Evolutionary conservation across 2,329 filamentous ascomycete species (phyloP).

Genomic region (Arthrinium puccinioides): DNA sequence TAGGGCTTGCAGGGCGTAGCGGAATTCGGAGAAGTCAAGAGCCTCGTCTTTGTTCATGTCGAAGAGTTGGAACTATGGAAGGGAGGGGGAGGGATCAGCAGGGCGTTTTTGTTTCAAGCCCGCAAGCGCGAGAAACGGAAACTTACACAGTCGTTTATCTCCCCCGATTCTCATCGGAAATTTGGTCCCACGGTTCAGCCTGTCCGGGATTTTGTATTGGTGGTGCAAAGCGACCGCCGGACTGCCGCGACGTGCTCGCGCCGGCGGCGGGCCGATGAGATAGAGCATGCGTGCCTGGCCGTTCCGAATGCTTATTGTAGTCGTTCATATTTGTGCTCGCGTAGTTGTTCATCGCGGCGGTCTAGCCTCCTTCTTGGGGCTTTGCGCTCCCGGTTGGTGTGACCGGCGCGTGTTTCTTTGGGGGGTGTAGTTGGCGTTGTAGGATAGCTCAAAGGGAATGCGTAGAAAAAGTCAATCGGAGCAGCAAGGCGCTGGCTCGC

Average conservation of each 20-base stretch:
- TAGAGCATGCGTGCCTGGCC: conserved; percentile 13
- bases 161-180: conserved; percentile 84
- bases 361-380: too few relatives aligned
- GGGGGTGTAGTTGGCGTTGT: too few relatives aligned
- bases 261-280: conserved; percentile 16
- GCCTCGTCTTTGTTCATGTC: conserved; percentile 91
- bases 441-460: too few relatives aligned
- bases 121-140: background rate
- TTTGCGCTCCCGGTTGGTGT: too few relatives aligned
- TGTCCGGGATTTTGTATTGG: conserved; percentile 20
- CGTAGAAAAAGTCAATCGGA: too few relatives aligned
- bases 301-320: conserved; percentile 11
- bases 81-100: background rate
- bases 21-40: conserved; percentile 97
- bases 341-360: conserved; percentile 21
- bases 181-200: conserved; percentile 29
- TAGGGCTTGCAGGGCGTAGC: conserved; percentile 90
- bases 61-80: conserved; percentile 76
- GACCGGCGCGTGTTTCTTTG: too few relatives aligned
- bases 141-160: conserved; percentile 87
- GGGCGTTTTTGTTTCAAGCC: background rate
- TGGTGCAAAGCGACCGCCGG: conserved; percentile 20
- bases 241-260: conserved; percentile 13
- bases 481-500: too few relatives aligned
- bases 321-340: conserved; percentile 23